Base-by-base conservation (phyloP, 1,284 basidiomycete species). In the Ustilago hordei region DNA sequence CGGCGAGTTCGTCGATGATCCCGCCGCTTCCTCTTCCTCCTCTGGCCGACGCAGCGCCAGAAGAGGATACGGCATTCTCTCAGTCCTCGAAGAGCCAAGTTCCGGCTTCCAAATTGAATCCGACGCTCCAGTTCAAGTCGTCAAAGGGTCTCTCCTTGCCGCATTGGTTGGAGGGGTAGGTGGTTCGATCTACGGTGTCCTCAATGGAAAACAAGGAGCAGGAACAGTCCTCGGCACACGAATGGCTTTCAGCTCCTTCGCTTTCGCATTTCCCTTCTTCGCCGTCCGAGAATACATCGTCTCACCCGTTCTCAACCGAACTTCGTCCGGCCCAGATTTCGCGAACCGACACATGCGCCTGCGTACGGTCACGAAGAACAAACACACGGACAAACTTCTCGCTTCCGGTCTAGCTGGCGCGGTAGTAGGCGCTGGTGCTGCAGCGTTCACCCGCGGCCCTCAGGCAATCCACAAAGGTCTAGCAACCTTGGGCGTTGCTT, bases 231-330 rank as follows among this genome's bases (percentile, higher is more conserved):
- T 75, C 3, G 76, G 65, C 13, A 65, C 60, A 15, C 34, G 72
- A 7, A 78, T 69, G 68, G 72, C 63, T 1, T 64, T 78, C 54
- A 68, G 55, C 58, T 59, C 65, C 1, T 78, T 78, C 38, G 72
- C 69, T 1, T 72, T 78, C 53, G 72, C 61, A 0, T 78, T 78
- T 54, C 76, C 76, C 6, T 78, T 78, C 65, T 78, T 78, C 36
- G 75, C 75, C 4, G 64, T 78, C 1, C 55, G 75, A 12, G 75
- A 78, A 54, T 78, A 78, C 50, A 55, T 70, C 5, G 8, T 74
- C 23, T 68, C 64, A 32, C 71, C 75, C 15, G 56, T 76, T 1
- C 56, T 76, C 11, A 71, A 76, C 35, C 64, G 74, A 2, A 68
- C 69, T n/a, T 68, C 64, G 15, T 68, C 64, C 45, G 74, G 74